Evolutionary conservation across 164 flowering plant species (phyloP).

Genomic region (Warburgia ugandensis): DNA sequence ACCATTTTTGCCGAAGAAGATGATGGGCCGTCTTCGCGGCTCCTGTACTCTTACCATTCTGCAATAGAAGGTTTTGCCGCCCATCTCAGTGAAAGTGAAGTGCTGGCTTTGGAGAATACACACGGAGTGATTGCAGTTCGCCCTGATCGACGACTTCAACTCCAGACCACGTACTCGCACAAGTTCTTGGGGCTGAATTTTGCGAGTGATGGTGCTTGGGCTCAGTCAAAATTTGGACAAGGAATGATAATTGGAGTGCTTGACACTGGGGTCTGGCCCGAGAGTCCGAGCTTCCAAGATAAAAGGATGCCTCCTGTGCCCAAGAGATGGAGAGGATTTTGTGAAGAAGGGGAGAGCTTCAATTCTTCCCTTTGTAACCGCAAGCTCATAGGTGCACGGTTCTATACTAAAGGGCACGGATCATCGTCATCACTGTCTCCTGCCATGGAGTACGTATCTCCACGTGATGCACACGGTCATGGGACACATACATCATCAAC

Average conservation of each 20-base stretch:
- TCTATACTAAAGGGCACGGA: slow-evolving; percentile 22
- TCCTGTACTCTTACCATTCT: slow-evolving; percentile 61
- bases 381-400: slow-evolving; percentile 14
- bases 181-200: slow-evolving; percentile 56
- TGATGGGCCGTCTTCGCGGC: slow-evolving; percentile 34
- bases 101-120: slow-evolving; percentile 22
- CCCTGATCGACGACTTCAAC: slow-evolving; percentile 38
- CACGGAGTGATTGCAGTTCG: slow-evolving; percentile 52
- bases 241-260: slow-evolving; percentile 72
- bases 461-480: slow-evolving; percentile 75
- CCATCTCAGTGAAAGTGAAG: slow-evolving; percentile 36
- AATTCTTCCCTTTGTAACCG: slow-evolving; percentile 4
- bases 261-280: too few species aligned
- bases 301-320: slow-evolving; percentile 59
- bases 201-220: slow-evolving; percentile 24
- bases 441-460: slow-evolving; percentile 47
- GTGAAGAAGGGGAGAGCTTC: slow-evolving; percentile 6
- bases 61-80: slow-evolving; percentile 88
- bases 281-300: slow-evolving; percentile 78
- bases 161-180: slow-evolving; percentile 72
- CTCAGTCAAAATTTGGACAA: slow-evolving; percentile 35
- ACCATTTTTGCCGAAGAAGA: slow-evolving; percentile 20
- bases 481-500: slow-evolving; percentile 93
- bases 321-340: slow-evolving; percentile 56
- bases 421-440: slow-evolving; percentile 18